Evolutionary conservation across 345 rosid species (phyloP).

Genomic region (Salix viminalis): DNA sequence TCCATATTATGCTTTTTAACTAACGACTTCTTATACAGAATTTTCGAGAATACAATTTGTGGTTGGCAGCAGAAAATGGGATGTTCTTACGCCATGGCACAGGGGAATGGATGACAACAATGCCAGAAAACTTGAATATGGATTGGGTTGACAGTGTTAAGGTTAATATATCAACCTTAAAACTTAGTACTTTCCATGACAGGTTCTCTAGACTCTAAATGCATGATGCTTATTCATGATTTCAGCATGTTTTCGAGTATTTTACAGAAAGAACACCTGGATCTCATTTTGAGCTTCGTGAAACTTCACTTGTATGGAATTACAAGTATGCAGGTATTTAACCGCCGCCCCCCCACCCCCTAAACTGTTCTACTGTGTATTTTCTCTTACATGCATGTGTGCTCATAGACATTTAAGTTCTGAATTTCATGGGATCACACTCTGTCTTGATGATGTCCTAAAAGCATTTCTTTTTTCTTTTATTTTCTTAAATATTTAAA

Average conservation of each 20-base stretch:
- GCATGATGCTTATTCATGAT: conserved; percentile 28
- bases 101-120: conserved; percentile 59
- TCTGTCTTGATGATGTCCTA: neutral
- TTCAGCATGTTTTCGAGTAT: conserved; percentile 57
- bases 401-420: neutral
- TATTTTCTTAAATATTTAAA: neutral
- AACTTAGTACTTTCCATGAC: conserved; percentile 7
- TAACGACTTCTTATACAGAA: conserved; percentile 35
- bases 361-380: neutral
- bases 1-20: conserved; percentile 5
- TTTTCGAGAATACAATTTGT: conserved; percentile 47
- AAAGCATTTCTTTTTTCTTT: neutral
- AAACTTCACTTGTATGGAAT: conserved; percentile 59
- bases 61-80: conserved; percentile 68
- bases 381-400: neutral
- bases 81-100: conserved; percentile 46
- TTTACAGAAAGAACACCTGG: conserved; percentile 62
- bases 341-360: neutral
- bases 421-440: no score
- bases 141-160: conserved; percentile 63
- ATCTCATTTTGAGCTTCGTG: conserved; percentile 54
- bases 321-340: conserved; percentile 54
- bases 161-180: conserved; percentile 24
- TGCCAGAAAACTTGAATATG: conserved; percentile 56
- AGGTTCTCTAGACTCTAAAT: conserved; percentile 11